Percentiles rank a stretch among this genome's conserved stretches.
These are phyloP conservation scores for Tephrocybe sp. DNA, from an alignment of 768 basidiomycete genomes.

Conservation along the genomic window DNA sequence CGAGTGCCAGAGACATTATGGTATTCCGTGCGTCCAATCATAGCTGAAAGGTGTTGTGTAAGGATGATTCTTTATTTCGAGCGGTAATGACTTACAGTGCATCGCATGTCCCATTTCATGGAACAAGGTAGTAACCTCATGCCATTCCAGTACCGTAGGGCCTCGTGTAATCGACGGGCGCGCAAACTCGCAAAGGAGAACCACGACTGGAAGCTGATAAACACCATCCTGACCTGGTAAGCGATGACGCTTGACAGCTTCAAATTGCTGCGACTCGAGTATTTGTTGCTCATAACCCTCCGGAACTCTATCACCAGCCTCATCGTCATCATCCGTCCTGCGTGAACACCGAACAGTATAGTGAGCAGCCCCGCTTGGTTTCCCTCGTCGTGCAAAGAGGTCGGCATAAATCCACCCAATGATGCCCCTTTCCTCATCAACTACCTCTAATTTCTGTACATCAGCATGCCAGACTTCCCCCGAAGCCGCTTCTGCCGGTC, in stretches of 20 bases:
- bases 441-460: conserved; percentile 89
- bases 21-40: conserved; percentile 96
- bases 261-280: conserved; percentile 57
- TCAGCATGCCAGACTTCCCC: conserved; percentile 91
- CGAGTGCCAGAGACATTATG: conserved; percentile 98
- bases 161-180: conserved; percentile 57
- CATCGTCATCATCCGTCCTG: conserved; percentile 89
- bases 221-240: conserved; percentile 63
- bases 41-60: conserved; percentile 51
- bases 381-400: conserved; percentile 80
- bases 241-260: conserved; percentile 55
- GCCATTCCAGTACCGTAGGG: conserved; percentile 81
- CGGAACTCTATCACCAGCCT: conserved; percentile 52
- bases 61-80: background rate
- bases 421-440: conserved; percentile 83
- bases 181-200: conserved; percentile 85
- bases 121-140: conserved; percentile 90
- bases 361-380: conserved; percentile 91
- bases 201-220: conserved; percentile 89
- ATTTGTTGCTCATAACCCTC: conserved; percentile 39
- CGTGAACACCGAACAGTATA: conserved; percentile 96
- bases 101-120: conserved; percentile 99
- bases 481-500: conserved; percentile 60
- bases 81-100: conserved; percentile 72
- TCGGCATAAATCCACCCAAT: conserved; percentile 97